These are phyloP conservation scores for Geranomyces michiganensis DNA, from an alignment of 192 early-diverging fungal species.

Conservation along the genomic window DNA sequence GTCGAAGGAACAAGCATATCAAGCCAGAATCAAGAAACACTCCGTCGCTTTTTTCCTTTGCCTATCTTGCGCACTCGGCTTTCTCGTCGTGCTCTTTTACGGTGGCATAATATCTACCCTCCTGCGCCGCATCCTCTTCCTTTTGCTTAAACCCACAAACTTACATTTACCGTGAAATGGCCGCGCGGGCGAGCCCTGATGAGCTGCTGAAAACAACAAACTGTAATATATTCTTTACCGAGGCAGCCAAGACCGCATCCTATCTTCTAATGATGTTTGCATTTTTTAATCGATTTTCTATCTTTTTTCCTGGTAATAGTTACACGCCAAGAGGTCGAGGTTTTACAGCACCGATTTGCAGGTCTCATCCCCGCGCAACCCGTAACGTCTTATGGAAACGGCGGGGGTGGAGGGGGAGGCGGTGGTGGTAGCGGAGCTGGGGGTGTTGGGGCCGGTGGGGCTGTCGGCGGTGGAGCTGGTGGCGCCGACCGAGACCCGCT, in stretches of 20 bases:
- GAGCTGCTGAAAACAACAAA: slow-evolving; percentile 19
- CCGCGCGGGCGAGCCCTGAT: slow-evolving; percentile 8
- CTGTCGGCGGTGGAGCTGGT: neutral
- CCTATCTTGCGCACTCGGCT: too few relatives aligned
- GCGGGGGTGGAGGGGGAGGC: neutral
- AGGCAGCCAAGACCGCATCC: neutral
- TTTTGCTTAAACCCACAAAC: too few relatives aligned
- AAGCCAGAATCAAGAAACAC: too few relatives aligned
- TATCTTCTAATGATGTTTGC: too few relatives aligned
- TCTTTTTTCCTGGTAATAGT: slow-evolving; percentile 41
- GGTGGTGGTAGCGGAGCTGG: neutral
- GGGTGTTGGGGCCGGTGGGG: neutral
- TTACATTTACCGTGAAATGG: neutral
- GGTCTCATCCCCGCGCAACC: slow-evolving; percentile 34
- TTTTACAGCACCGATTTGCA: slow-evolving; percentile 44
- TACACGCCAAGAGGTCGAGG: slow-evolving; percentile 50
- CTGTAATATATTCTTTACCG: neutral
- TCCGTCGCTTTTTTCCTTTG: too few relatives aligned
- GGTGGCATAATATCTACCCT: too few relatives aligned
- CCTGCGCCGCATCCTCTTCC: too few relatives aligned
- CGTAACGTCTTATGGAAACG: neutral
- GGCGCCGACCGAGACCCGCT: slow-evolving; percentile 28
- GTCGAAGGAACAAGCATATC: too few relatives aligned
- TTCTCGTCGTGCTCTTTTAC: too few relatives aligned
- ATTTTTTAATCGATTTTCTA: too few relatives aligned